Conservation (phyloP, 116 monocot species). For the Trichopus zeylanicus region DNA sequence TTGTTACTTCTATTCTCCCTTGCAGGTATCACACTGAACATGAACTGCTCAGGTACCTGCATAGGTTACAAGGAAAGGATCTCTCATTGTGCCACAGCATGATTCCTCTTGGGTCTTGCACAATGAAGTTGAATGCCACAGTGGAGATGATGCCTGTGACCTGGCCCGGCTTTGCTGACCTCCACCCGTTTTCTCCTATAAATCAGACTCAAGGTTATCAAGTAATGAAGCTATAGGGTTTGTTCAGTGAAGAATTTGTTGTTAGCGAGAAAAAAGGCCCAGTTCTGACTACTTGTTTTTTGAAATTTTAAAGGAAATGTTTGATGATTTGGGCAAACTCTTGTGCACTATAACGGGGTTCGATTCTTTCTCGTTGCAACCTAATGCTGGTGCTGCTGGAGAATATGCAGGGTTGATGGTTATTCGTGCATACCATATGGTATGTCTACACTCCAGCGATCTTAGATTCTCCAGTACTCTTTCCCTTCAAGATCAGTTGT, state of each 20-base stretch:
- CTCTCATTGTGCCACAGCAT: constrained; percentile 97
- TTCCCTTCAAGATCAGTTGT: background rate
- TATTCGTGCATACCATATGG: constrained; percentile 94
- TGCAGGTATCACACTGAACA: constrained; percentile 93
- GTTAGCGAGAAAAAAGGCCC: background rate
- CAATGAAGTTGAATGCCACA: constrained; percentile 99
- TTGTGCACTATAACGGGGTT: constrained; percentile 93
- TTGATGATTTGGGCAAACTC: constrained; percentile 81
- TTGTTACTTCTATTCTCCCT: constrained; percentile 7
- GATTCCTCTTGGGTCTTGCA: constrained; percentile 99
- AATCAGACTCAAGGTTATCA: constrained; percentile 64
- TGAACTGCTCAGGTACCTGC: constrained; percentile 83
- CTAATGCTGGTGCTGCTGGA: constrained; percentile 98
- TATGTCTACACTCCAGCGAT: constrained; percentile 16
- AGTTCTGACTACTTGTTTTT: background rate
- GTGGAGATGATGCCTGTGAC: constrained; percentile 99
- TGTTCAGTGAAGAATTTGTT: background rate
- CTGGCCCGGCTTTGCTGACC: constrained; percentile 78
- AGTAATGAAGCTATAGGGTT: constrained; percentile 11
- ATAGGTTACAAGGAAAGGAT: constrained; percentile 84
- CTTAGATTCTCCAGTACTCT: background rate
- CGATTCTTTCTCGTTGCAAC: constrained; percentile 98
- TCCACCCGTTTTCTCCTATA: constrained; percentile 91
- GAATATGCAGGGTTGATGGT: constrained; percentile 99
- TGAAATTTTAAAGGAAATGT: constrained; percentile 76